Evolutionary conservation across 306 rosid genomes (phyloP).

Genomic region (Amphicarpaea edgeworthii): DNA sequence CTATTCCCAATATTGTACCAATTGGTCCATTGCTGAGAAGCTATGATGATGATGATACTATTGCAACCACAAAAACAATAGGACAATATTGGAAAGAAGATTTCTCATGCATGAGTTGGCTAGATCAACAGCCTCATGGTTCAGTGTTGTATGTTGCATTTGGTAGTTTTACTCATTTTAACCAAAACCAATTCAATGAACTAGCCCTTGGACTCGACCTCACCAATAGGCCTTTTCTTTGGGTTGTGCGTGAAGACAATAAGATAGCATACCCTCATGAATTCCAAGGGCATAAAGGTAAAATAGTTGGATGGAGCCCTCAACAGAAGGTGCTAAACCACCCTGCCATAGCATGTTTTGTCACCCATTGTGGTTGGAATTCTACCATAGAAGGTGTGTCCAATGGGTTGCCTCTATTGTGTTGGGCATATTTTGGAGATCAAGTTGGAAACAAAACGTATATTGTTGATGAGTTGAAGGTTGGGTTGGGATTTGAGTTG

Average conservation of each 20-base stretch:
- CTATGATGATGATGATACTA: not conserved
- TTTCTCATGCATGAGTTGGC: slow-evolving; percentile 46
- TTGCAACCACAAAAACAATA: not conserved
- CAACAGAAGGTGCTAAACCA: slow-evolving; percentile 51
- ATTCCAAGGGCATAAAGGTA: slow-evolving; percentile 35
- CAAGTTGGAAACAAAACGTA: slow-evolving; percentile 44
- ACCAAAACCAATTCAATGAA: slow-evolving; percentile 46
- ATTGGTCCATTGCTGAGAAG: not conserved
- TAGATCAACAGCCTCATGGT: slow-evolving; percentile 42
- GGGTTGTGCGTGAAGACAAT: slow-evolving; percentile 50
- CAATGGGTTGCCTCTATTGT: slow-evolving; percentile 57
- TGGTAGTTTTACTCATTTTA: slow-evolving; percentile 37
- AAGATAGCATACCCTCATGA: slow-evolving; percentile 31
- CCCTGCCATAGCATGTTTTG: slow-evolving; percentile 52
- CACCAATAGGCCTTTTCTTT: slow-evolving; percentile 45
- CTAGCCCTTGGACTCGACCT: slow-evolving; percentile 47
- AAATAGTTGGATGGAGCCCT: slow-evolving; percentile 52
- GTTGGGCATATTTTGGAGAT: slow-evolving; percentile 61
- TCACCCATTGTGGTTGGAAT: slow-evolving; percentile 67
- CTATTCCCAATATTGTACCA: no score
- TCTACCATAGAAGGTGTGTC: slow-evolving; percentile 56
- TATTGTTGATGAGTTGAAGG: slow-evolving; percentile 58
- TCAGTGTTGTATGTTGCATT: slow-evolving; percentile 52
- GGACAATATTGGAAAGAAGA: slow-evolving; percentile 54
- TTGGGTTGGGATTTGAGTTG: slow-evolving; percentile 50